Percentiles rank a stretch among this genome's conserved stretches.
Conservation (phyloP, 1,139 yeast species). For the Candida buenavistaensis region DNA sequence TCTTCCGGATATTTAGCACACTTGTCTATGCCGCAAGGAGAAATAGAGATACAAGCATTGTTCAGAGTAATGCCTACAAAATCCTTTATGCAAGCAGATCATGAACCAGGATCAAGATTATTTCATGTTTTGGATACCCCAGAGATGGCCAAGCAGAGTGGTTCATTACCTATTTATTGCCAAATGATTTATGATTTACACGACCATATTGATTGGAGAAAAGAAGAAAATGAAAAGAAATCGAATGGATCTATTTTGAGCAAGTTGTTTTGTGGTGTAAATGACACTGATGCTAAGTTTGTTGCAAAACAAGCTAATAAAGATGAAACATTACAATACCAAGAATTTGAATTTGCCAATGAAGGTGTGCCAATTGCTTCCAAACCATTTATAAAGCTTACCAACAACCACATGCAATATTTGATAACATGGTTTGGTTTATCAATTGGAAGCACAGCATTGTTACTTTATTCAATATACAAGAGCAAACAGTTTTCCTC, state of each 20-base stretch:
- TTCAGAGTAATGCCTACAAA: conserved; percentile 70
- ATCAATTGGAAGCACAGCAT: conserved; percentile 65
- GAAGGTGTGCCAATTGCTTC: conserved; percentile 93
- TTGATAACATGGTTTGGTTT: conserved; percentile 94
- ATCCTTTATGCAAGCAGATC: conserved; percentile 75
- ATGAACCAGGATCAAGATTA: conserved; percentile 60
- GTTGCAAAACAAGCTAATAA: conserved; percentile 19
- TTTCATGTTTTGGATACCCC: conserved; percentile 76
- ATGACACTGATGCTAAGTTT: conserved; percentile 18
- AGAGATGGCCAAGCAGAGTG: conserved; percentile 73
- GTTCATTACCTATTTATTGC: conserved; percentile 70
- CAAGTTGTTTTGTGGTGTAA: conserved; percentile 9
- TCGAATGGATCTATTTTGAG: conserved; percentile 15
- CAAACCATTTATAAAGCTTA: conserved; percentile 71
- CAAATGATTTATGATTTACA: conserved; percentile 70
- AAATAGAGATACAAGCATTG: conserved; percentile 70
- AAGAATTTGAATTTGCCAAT: conserved; percentile 53
- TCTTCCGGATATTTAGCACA: conserved; percentile 49
- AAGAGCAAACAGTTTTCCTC: conserved; percentile 32
- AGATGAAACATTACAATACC: conserved; percentile 40
- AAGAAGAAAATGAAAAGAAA: conserved; percentile 11
- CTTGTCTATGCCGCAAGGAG: conserved; percentile 72
- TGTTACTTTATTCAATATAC: conserved; percentile 44
- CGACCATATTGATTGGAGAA: conserved; percentile 58
- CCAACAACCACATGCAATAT: conserved; percentile 90